Evolutionary conservation across 83 land plant genomes (phyloP).

Genomic region (Picea engelmannii): DNA sequence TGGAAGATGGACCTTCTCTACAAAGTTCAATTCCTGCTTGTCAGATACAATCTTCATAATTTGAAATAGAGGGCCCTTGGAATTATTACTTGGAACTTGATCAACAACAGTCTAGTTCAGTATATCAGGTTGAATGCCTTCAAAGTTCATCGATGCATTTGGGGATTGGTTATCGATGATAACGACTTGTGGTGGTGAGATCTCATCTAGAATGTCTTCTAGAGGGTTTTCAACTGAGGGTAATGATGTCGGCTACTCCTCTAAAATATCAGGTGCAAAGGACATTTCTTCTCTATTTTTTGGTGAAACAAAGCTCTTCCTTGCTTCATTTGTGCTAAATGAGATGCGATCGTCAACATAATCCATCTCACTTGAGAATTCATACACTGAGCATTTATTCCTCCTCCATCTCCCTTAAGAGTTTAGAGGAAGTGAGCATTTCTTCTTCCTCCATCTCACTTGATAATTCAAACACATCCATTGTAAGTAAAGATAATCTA

Average conservation of each 20-base stretch:
- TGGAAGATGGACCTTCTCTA: neutral
- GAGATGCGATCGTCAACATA: neutral
- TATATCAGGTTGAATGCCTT: no score
- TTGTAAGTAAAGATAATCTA: no score
- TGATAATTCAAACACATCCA: no score
- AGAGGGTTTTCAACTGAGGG: no score
- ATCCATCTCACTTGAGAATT: neutral
- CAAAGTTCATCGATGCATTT: no score
- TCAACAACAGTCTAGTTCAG: no score
- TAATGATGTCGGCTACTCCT: neutral
- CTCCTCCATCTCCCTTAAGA: neutral
- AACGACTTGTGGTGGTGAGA: no score
- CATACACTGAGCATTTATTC: neutral
- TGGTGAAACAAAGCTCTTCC: neutral
- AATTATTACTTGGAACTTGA: no score
- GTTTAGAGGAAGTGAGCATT: neutral
- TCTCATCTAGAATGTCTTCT: no score
- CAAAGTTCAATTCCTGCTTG: no score
- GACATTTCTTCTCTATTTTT: neutral
- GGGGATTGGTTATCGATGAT: neutral
- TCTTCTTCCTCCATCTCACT: neutral
- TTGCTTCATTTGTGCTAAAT: neutral
- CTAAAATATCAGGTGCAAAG: neutral
- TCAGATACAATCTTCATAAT: no score
- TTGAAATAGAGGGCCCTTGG: neutral